Base-by-base conservation (phyloP, 2,329 filamentous ascomycete genomes). In the Lachnellula subtilissima region DNA sequence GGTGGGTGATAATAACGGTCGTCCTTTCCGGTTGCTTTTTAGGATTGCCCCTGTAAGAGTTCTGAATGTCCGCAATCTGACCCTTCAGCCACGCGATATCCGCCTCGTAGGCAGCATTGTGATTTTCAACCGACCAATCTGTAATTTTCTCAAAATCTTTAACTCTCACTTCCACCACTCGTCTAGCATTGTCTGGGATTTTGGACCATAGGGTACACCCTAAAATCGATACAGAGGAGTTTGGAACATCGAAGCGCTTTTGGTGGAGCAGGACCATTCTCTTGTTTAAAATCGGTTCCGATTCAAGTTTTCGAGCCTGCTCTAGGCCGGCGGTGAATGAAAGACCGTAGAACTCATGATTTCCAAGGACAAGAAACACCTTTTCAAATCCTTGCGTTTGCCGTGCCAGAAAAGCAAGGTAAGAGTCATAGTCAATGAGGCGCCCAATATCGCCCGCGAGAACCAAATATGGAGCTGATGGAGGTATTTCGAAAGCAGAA, bases 161-260 rank as follows among this genome's bases (percentile, higher is more conserved):
- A 23, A 61, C 23, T 36, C n/a, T 45, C 28, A 39, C 28, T 15
- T 36, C 32, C 0, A 59, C 52, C 11, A 47, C 28, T 1, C 71
- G 67, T 7, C 64, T 59, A 5, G 74, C 69, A 17, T 71, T 63
- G 0, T 70, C 53, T 0, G 73, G 70, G 25, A 84, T 68, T 8
- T 65, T 53, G 0, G 81, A 83, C 67, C 78, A 81, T 2, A 84
- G 70, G 2, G 75, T 77, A 60, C 75, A 79, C 9, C 76, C 76
- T 1, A 79, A 65, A 6, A 79, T 68, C 1, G 71, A 72, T 9
- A 75, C 49, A 3, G 67, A 61, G 0, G 75, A 74, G 9, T 64
- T 50, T 4, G 70, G 68, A 6, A 75, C 37, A 56, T 76, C 69
- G 54, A 69, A 74, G 17, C 70, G 66, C 5, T 67, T 73, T 47